Evolutionary conservation across 169 alveolate genomes (phyloP).

Genomic region (Plasmodium ovale): DNA sequence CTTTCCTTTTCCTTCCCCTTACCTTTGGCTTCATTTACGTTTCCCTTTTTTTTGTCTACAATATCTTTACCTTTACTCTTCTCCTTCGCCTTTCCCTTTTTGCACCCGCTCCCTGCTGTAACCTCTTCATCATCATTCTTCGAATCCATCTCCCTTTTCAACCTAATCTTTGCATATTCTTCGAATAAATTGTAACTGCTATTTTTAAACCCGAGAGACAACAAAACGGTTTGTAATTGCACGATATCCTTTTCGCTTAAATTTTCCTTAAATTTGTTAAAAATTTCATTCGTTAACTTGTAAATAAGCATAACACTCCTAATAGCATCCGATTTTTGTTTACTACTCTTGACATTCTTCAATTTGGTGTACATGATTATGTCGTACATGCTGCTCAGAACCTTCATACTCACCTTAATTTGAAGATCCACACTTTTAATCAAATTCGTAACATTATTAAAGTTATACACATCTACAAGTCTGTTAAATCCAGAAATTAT

Average conservation of each 20-base stretch:
- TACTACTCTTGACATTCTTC: slow-evolving; percentile 55
- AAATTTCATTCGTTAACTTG: slow-evolving; percentile 66
- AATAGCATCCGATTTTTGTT: slow-evolving; percentile 71
- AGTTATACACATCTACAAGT: slow-evolving; percentile 75
- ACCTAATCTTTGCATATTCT: slow-evolving; percentile 81
- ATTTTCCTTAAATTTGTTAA: slow-evolving; percentile 55
- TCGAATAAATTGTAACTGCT: slow-evolving; percentile 82
- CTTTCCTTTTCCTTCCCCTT: slow-evolving; percentile 68
- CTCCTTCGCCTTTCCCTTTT: slow-evolving; percentile 48
- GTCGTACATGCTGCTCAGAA: slow-evolving; percentile 45
- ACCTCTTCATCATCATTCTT: slow-evolving; percentile 20
- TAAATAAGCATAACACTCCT: slow-evolving; percentile 53
- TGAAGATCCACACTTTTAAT: slow-evolving; percentile 55
- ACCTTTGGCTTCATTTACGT: slow-evolving; percentile 37
- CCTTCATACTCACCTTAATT: slow-evolving; percentile 63
- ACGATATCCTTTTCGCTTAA: slow-evolving; percentile 68
- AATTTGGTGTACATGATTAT: slow-evolving; percentile 70
- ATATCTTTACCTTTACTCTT: slow-evolving; percentile 48
- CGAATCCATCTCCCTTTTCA: slow-evolving; percentile 33
- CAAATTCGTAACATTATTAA: slow-evolving; percentile 63
- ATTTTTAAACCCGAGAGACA: slow-evolving; percentile 76
- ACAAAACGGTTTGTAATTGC: slow-evolving; percentile 75
- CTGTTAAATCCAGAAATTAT: slow-evolving; percentile 74
- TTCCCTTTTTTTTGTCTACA: slow-evolving; percentile 71
- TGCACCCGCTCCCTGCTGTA: not conserved